Evolutionary conservation across 2,329 filamentous ascomycete species (phyloP).

Genomic region (Aspergillus terreus): DNA sequence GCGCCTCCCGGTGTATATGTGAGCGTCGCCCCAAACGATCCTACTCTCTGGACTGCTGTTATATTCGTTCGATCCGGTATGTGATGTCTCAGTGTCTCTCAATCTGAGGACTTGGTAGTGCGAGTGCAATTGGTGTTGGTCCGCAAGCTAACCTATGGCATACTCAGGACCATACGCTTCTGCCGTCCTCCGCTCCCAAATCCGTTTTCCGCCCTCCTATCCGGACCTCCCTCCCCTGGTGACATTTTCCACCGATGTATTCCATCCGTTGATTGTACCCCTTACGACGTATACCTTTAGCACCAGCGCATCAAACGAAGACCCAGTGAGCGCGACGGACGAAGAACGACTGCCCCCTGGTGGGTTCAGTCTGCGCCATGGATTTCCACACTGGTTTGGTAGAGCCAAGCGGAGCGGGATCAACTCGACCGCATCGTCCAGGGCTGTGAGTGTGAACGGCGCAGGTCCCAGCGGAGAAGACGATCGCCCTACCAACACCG

Average conservation of each 20-base stretch:
- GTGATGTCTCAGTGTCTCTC: neutral
- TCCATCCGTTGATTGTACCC: conserved; percentile 88
- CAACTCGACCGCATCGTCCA: conserved; percentile 34
- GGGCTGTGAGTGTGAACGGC: conserved; percentile 44
- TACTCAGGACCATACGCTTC: conserved; percentile 77
- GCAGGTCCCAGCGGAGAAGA: conserved; percentile 3
- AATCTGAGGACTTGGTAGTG: too few species aligned
- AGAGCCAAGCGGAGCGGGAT: conserved; percentile 46
- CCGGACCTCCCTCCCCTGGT: conserved; percentile 76
- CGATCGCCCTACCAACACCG: neutral
- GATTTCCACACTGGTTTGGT: conserved; percentile 88
- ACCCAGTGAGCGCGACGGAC: conserved; percentile 78
- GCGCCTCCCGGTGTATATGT: conserved; percentile 86
- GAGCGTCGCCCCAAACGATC: conserved; percentile 75
- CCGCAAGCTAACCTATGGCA: conserved; percentile 2
- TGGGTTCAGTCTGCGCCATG: conserved; percentile 84
- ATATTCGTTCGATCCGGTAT: conserved; percentile 85
- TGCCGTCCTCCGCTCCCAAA: conserved; percentile 82
- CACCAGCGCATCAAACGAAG: conserved; percentile 69
- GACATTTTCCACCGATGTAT: conserved; percentile 87
- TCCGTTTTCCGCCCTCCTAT: conserved; percentile 79
- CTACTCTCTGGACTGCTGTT: conserved; percentile 82
- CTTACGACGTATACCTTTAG: conserved; percentile 94
- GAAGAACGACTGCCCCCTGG: conserved; percentile 81
- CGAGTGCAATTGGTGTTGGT: too few species aligned